Base-by-base conservation (phyloP, 768 basidiomycete genomes). In the Leccinum aurantiacum region DNA sequence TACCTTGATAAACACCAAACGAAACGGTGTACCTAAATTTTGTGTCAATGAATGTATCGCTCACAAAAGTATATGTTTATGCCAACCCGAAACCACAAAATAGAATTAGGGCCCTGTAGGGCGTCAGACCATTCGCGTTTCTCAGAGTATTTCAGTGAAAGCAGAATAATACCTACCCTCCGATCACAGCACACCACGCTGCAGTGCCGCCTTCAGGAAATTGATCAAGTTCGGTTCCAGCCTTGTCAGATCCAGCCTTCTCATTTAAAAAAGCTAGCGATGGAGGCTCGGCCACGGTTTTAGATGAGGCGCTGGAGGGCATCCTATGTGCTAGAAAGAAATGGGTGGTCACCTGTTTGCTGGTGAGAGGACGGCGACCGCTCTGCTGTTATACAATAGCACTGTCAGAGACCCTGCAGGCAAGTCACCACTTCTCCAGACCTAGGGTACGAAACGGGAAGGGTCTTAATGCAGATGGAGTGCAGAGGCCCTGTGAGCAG, bases 1-100 rank as follows among this genome's bases (percentile, higher is more conserved):
- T n/a, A n/a, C n/a, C n/a, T n/a, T n/a, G n/a, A n/a, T n/a, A n/a
- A n/a, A n/a, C n/a, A n/a, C n/a, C n/a, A n/a, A n/a, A 80, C 4
- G 75, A 69, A 25, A 70, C 19, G 4, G 67, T 62, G 51, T 77
- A 75, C 4, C 78, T 77, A 9, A 41, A 0, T n/a, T n/a, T 60
- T 17, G 24, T 52, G 24, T 4, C 1, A n/a, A 44, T 62, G 52
- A 56, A 47, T 51, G 14, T 0, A 3, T 22, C 6, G 13, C 35
- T 31, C 38, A 8, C 17, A 41, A 41, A 31, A 54, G 49, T 9
- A 17, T 15, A 38, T 3, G 6, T 19, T 6, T n/a, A 46, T 6
- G 25, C 64, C 29, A 41, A 72, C 70, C 76, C 78, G 38, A 71
- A 74, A 25, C 71, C 68, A 37, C 75, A 74, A 55, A 72, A 69